A percentile compares a stretch with the other conserved stretches of the same genome.
phyloP scores from a whole-genome alignment of 352 stramenopile genomes.

The Globisporangium spiculum region DNA sequence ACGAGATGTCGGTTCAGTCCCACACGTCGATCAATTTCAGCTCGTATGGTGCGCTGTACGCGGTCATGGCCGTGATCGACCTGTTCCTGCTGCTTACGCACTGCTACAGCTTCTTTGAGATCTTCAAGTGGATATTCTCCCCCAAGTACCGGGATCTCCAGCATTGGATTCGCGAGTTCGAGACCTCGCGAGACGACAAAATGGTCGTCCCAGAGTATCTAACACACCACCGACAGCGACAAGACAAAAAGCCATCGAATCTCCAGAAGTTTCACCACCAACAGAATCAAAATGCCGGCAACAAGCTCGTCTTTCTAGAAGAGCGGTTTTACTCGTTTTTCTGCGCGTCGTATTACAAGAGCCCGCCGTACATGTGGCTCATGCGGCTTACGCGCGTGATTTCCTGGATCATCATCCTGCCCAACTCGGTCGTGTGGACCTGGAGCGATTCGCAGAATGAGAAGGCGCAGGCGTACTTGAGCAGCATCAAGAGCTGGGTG shows the following conservation, averaged over 20 bases:
- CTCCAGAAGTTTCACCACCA: background rate
- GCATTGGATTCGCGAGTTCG: constrained; percentile 25
- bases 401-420: constrained; percentile 57
- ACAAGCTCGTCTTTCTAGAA: constrained; percentile 14
- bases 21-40: constrained; percentile 19
- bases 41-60: constrained; percentile 21
- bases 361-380: constrained; percentile 20
- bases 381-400: constrained; percentile 28
- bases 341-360: constrained; percentile 26
- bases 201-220: constrained; percentile 7
- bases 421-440: constrained; percentile 45
- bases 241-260: background rate
- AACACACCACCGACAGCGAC: background rate
- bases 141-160: constrained; percentile 23
- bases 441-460: constrained; percentile 27
- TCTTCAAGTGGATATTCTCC: constrained; percentile 25
- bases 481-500: constrained; percentile 32
- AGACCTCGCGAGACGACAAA: constrained; percentile 8
- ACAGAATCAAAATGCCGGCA: background rate
- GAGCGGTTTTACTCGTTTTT: constrained; percentile 32
- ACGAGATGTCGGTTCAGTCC: constrained; percentile 5
- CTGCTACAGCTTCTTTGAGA: constrained; percentile 24
- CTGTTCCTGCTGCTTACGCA: constrained; percentile 19
- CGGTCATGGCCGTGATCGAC: constrained; percentile 24
- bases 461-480: constrained; percentile 41